A percentile compares a stretch with the other conserved stretches of the same genome.
phyloP scores from a whole-genome alignment of 1,284 basidiomycete genomes.

The Rhodofomes roseus region DNA sequence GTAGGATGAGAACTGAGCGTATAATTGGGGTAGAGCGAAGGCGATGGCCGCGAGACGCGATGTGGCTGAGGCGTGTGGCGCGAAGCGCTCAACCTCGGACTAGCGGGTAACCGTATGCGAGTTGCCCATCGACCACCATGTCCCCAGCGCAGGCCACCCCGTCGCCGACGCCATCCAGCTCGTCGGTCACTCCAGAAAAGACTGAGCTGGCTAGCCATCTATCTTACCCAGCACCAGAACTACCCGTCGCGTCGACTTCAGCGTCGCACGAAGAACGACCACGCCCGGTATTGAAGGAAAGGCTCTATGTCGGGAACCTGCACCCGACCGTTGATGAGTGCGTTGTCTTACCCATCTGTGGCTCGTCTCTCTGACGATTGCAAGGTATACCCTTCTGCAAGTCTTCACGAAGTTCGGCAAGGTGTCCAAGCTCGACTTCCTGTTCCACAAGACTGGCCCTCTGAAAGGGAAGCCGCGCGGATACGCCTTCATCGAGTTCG shows the following conservation, averaged over 20 bases:
- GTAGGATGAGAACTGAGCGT: too few species aligned
- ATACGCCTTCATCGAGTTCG: conserved; percentile 92
- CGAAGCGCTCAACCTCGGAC: too few species aligned
- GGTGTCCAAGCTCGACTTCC: conserved; percentile 87
- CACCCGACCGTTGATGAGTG: conserved; percentile 88
- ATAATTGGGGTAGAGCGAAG: too few species aligned
- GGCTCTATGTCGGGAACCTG: conserved; percentile 91
- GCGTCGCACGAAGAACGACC: conserved; percentile 11
- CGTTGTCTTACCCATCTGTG: conserved; percentile 20
- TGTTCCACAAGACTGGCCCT: conserved; percentile 91
- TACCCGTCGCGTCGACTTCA: conserved; percentile 4
- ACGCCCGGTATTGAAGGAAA: conserved; percentile 45
- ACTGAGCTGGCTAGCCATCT: background rate
- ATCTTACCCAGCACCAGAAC: background rate
- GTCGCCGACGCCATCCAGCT: background rate
- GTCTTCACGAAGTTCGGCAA: conserved; percentile 90
- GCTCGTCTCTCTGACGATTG: conserved; percentile 10
- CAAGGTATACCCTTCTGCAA: conserved; percentile 82
- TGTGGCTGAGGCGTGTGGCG: too few species aligned
- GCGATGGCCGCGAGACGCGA: too few species aligned
- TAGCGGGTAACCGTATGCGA: too few species aligned
- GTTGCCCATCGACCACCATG: background rate
- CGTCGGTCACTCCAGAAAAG: background rate
- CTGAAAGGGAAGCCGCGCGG: conserved; percentile 91
- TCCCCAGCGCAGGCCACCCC: background rate